Base-by-base conservation (phyloP, 2,329 filamentous ascomycete species). In the Exophiala sideris region DNA sequence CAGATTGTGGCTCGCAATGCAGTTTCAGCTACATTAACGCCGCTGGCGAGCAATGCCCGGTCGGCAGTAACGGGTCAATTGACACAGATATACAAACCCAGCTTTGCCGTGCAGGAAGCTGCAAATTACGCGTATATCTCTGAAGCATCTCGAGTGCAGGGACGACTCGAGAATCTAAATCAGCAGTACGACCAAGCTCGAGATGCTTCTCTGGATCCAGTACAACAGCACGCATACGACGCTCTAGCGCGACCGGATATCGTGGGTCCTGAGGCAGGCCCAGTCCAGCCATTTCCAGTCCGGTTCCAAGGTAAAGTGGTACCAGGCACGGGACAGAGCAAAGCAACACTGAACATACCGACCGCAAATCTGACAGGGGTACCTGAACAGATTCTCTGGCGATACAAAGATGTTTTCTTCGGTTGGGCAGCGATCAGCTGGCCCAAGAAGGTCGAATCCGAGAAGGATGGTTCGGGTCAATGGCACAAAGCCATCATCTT, bases 401-500 rank as follows among this genome's bases (percentile, higher is more conserved):
- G 79, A 2, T 73, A 88, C 46, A 70, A 73, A 10, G 86, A 85
- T 0, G 76, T 85, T 5, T 88, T 85, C 62, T 82, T 85, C 36
- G 84, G 82, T 2, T 88, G 85, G 85, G 79, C 78, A 0, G 69
- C 76, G 1, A 62, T 82, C 1, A 47, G 21, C 18, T 57, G 75
- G 1, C 69, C 72, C 0, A 65, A 66, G 0, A 67, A 70, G 18
- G 40, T 50, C 12, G 57, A 57, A 4, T 21, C 36, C 11, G 70
- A 73, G 2, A 65, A 66, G 3, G 47, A 73, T 1, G 67, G 73
- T 0, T 55, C 67, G 3, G 71, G 52, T 12, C 47, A 76, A 32
- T 88, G 85, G 85, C 73, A 79, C 56, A 79, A 84, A 61, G 75
- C 77, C 2, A 71, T 88, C 9, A 75, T 88, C 45, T 80, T 78